These are phyloP conservation scores for Vitis amurensis DNA, from an alignment of 164 flowering plant genomes.

Conservation along the genomic window DNA sequence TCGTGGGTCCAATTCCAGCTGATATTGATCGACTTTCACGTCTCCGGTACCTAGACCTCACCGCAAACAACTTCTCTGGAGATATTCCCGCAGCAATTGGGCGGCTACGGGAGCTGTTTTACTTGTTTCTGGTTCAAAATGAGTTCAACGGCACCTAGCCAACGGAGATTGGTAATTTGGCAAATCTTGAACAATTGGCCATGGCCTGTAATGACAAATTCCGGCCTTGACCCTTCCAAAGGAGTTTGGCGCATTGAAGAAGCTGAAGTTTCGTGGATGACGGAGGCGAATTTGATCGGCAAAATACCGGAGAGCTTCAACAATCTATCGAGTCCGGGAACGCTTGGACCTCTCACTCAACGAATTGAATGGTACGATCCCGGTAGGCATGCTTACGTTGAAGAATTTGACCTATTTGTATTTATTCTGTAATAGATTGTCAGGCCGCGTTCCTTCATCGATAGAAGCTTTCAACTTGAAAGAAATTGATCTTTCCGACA, in stretches of 20 bases:
- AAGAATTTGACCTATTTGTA: conserved; percentile 44
- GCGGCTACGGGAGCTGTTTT: conserved; percentile 27
- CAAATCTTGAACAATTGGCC: conserved; percentile 38
- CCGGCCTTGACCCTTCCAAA: conserved; percentile 40
- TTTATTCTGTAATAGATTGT: conserved; percentile 43
- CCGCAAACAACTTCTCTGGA: conserved; percentile 73
- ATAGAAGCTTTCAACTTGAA: conserved; percentile 37
- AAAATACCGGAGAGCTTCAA: conserved; percentile 44
- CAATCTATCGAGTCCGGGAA: conserved; percentile 31
- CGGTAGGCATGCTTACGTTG: conserved; percentile 47
- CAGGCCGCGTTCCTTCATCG: conserved; percentile 56
- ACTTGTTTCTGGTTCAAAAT: conserved; percentile 33
- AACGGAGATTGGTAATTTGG: conserved; percentile 52
- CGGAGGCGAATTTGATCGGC: conserved; percentile 45
- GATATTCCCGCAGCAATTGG: conserved; percentile 59
- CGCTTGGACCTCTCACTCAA: conserved; percentile 48
- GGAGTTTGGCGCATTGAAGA: conserved; percentile 52
- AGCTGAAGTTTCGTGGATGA: conserved; percentile 38
- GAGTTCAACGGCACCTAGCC: conserved; percentile 65
- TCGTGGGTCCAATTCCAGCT: conserved; percentile 59
- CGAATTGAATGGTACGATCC: conserved; percentile 49
- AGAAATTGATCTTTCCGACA: conserved; percentile 50
- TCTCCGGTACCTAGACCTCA: conserved; percentile 41
- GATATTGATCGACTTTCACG: conserved; percentile 44
- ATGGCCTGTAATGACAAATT: conserved; percentile 40